Base-by-base conservation (phyloP, 148 eudicot species). In the Chenopodium suecicum region DNA sequence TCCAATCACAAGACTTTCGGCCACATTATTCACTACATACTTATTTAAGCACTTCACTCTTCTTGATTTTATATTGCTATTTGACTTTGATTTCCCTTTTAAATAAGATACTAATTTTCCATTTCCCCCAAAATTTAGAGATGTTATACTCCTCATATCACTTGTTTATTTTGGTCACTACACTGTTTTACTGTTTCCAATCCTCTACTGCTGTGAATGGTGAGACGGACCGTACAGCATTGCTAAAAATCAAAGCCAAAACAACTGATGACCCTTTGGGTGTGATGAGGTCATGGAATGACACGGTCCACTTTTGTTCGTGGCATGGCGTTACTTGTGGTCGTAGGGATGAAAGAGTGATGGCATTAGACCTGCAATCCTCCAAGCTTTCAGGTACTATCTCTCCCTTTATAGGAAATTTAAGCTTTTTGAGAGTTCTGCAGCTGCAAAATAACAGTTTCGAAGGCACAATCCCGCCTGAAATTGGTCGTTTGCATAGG, bases 371-470 rank as follows among this genome's bases (percentile, higher is more conserved):
- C 67, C 48, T 81, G 13, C n/a, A 65, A 19, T 74, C 83, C 7
- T 64, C 50, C 3, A 63, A 81, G 32, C 83, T 81, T 19, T 4
- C 60, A 31, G 83, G 83, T 31, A 69, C 78, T 4, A 19, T 81
- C 78, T 81, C 83, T 64, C 83, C 83, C 3, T 74, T 16, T 74
- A 20, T 81, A 4, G 83, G 83, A 6, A 81, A 81, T 34, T 74
- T 81, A 48, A 81, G 22, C 54, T 67, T 75, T 46, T 2, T 81
- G 25, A 81, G 19, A 25, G 74, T 3, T 14, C 20, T 81, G 25
- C 20, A 50, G 66, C 74, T 81, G n/a, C 66, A 52, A 31, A 81
- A 81, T 54, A 81, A 81, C 75, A 81, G 79, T 56, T 67, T 81
- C 6, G 16, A 22, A 12, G 83, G 83, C 4, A n/a, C 34, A 12